Base-by-base conservation (phyloP, 2,329 filamentous ascomycete species). In the Fusarium sp. region DNA sequence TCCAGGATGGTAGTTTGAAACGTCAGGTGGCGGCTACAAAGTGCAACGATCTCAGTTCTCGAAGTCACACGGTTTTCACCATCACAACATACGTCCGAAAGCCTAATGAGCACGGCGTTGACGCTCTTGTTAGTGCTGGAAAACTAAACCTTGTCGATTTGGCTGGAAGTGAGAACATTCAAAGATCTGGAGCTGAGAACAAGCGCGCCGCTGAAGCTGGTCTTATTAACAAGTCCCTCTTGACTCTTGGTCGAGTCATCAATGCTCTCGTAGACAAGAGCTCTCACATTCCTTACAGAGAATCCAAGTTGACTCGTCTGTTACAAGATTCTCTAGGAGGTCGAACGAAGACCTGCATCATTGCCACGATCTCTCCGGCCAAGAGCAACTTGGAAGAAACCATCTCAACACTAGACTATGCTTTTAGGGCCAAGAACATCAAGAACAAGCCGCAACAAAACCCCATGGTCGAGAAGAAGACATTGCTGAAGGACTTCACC, bases 1-100 rank as follows among this genome's bases (percentile, higher is more conserved):
- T 99, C 45, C 93, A 96, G 73, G 87, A 91, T 68, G 97, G 96
- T 66, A 97, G 94, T 79, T 86, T 96, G 81, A 97, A 94, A 80
- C 91, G 96, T 50, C 96, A 99, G 80, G 96, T 99, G n/a, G 97
- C 96, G 8, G 94, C 97, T 6, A 99, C 96, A n/a, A 98, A 98
- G 80, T 99, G 96, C 86, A 99, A 99, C 78, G 96, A 99, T 74
- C 88, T 98, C 57, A 97, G 94, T 80, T 97, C 94, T 74, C 90
- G 96, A 78, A 97, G 94, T 82, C 97, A 99, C 77, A 99, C 96
- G 0, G 92, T 99, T 23, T 99, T 99, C 77, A 98, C 96, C 9
- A 92, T 99, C 63, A 97, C 95, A 1, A 92, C 94, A 1, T 93
- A 94, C 76, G 91, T 94, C 75, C 97, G 97, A 80, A 90, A 91